Conservation (phyloP, 148 eudicot genomes). For the Camellia lanceoleosa region DNA sequence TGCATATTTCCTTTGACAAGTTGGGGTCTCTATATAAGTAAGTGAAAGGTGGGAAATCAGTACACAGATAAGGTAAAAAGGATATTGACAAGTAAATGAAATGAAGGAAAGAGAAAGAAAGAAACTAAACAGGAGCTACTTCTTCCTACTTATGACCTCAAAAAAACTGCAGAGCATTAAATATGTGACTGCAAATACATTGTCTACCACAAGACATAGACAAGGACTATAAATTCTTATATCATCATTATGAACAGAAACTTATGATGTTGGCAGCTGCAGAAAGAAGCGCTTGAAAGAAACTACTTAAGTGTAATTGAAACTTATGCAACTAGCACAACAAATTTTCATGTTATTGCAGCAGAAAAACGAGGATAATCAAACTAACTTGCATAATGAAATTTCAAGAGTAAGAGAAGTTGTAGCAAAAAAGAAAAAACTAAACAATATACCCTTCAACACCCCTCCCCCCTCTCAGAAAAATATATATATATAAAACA, state of each 20-base stretch:
- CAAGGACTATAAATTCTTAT: neutral
- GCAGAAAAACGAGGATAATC: neutral
- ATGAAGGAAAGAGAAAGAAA: neutral
- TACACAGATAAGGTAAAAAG: neutral
- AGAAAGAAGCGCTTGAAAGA: neutral
- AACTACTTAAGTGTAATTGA: no score
- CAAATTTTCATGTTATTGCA: neutral
- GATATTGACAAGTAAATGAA: neutral
- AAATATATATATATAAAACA: neutral
- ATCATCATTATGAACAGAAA: neutral
- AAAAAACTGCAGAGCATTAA: neutral
- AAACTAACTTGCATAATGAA: neutral
- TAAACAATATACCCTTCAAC: neutral
- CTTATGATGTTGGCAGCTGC: neutral
- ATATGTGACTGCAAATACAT: neutral
- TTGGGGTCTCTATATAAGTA: conserved; percentile 68
- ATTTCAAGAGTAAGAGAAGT: neutral
- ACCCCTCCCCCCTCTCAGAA: neutral
- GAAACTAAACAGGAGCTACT: neutral
- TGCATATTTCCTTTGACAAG: conserved; percentile 98
- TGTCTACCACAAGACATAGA: neutral
- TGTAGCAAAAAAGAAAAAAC: neutral
- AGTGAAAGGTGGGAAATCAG: neutral
- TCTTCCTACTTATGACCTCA: neutral
- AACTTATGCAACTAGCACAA: no score